phyloP scores from a whole-genome alignment of 768 basidiomycete species.

The Cyclocybe cylindracea region DNA sequence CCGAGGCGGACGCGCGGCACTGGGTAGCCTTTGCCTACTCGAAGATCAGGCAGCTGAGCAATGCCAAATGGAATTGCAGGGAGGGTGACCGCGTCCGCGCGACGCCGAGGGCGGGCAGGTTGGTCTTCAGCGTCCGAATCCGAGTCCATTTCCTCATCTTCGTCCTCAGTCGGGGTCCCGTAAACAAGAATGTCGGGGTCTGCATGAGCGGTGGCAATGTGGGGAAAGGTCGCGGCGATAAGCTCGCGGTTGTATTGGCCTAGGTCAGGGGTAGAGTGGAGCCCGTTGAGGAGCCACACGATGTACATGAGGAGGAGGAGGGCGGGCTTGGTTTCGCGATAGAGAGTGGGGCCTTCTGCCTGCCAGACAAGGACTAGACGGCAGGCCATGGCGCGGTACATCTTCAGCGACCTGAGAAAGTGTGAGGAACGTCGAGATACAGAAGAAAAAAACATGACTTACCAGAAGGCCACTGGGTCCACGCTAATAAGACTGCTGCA shows the following conservation, averaged over 20 bases:
- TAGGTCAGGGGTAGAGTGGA: constrained; percentile 22
- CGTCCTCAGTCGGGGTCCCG: neutral
- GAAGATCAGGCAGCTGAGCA: constrained; percentile 4
- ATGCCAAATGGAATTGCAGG: constrained; percentile 8
- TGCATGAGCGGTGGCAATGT: neutral
- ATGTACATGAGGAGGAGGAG: constrained; percentile 17
- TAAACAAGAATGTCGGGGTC: constrained; percentile 14
- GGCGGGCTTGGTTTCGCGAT: neutral
- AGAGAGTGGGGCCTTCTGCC: neutral
- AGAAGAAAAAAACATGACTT: neutral
- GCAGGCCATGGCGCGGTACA: constrained; percentile 13
- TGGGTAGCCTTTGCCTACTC: neutral
- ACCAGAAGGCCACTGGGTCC: constrained; percentile 2
- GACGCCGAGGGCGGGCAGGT: neutral
- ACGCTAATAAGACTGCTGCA: constrained; percentile 11
- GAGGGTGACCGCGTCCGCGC: neutral
- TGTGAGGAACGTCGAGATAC: neutral
- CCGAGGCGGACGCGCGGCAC: constrained; percentile 2
- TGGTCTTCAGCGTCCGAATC: neutral
- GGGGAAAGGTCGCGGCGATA: constrained; percentile 18
- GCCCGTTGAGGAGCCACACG: constrained; percentile 18
- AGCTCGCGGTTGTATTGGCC: constrained; percentile 14
- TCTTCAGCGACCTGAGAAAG: constrained; percentile 13
- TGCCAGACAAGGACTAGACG: constrained; percentile 13
- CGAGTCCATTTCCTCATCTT: neutral